phyloP scores from a whole-genome alignment of 768 basidiomycete genomes.

The Psilocybe sp. region DNA sequence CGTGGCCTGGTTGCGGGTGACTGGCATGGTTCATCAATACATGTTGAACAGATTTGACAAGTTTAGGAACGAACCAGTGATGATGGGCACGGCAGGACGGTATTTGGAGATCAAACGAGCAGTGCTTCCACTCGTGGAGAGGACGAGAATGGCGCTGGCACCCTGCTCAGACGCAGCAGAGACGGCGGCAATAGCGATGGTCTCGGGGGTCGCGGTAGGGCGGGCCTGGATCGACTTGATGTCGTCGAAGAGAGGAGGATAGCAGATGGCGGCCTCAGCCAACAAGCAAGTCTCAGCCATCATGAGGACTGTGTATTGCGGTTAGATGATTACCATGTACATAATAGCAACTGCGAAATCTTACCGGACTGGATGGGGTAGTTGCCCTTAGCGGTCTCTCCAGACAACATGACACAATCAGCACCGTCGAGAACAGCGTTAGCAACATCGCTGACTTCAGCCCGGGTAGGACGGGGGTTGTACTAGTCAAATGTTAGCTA shows the following conservation, averaged over 20 bases:
- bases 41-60: background rate
- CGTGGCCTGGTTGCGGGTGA: slow-evolving; percentile 95
- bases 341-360: slow-evolving; percentile 19
- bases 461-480: slow-evolving; percentile 98
- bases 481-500: slow-evolving; percentile 48
- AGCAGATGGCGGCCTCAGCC: slow-evolving; percentile 93
- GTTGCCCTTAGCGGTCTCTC: slow-evolving; percentile 96
- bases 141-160: slow-evolving; percentile 91
- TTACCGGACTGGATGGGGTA: slow-evolving; percentile 94
- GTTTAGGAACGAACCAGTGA: slow-evolving; percentile 64
- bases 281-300: slow-evolving; percentile 99
- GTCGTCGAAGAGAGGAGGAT: slow-evolving; percentile 91
- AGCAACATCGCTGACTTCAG: slow-evolving; percentile 98
- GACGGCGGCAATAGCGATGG: slow-evolving; percentile 93
- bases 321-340: slow-evolving; percentile 5
- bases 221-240: slow-evolving; percentile 74
- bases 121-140: slow-evolving; percentile 96
- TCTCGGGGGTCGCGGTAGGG: slow-evolving; percentile 94
- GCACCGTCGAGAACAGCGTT: slow-evolving; percentile 98
- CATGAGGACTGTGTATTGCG: slow-evolving; percentile 74
- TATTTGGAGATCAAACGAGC: slow-evolving; percentile 96
- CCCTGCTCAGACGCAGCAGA: slow-evolving; percentile 94
- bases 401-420: slow-evolving; percentile 99
- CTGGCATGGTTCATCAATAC: slow-evolving; percentile 33
- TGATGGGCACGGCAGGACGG: slow-evolving; percentile 88